Evolutionary conservation across 1,284 basidiomycete genomes (phyloP), one percentile per base, ranked within the genome.

Genomic region (Ustilago tritici): DNA sequence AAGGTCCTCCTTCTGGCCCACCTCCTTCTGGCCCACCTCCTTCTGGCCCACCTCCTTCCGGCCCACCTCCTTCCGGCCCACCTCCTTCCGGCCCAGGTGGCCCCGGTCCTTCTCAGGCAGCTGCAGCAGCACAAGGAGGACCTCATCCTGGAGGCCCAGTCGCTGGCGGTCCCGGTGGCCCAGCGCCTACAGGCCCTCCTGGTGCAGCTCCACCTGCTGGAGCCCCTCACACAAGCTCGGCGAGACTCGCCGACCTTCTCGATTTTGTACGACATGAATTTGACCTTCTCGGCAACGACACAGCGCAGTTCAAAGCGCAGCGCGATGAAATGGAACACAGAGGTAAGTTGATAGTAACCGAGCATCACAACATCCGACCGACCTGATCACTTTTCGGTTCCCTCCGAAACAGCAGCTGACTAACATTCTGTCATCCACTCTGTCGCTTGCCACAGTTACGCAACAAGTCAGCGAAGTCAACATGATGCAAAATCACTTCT

Each of bases 251-350:
- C 70, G 94, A 95, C 70, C 90, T 92, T 40, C 91, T 98, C 78
- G 94, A 96, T 61, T 89, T 90, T 71, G 92, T 97, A 84, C 90
- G 92, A 77, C 90, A 91, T 63, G 95, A 98, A 88, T 95, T 94
- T 83, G 95, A 97, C 69, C 88, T 89, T 59, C 88, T 95, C 69
- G 88, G 90, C 15, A 89, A 90, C 69, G 95, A 97, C 85, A 88
- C 92, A 58, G 88, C 87, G 23, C 84, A 90, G 34, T 89, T 93
- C 82, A 91, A 93, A 74, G 89, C 88, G 40, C 93, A 96, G 87
- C 89, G 93, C 64, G 95, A 97, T 82, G 95, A 98, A 73, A 93
- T 92, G 86, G 95, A 98, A 87, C 89, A 89, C 17, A 94, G 95
- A 89, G 43, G 43, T 46, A 19, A 46, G 43, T 19, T 90, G 95